Evolutionary conservation across 2,329 filamentous ascomycete genomes (phyloP).

Genomic region (Graphilbum fragrans): DNA sequence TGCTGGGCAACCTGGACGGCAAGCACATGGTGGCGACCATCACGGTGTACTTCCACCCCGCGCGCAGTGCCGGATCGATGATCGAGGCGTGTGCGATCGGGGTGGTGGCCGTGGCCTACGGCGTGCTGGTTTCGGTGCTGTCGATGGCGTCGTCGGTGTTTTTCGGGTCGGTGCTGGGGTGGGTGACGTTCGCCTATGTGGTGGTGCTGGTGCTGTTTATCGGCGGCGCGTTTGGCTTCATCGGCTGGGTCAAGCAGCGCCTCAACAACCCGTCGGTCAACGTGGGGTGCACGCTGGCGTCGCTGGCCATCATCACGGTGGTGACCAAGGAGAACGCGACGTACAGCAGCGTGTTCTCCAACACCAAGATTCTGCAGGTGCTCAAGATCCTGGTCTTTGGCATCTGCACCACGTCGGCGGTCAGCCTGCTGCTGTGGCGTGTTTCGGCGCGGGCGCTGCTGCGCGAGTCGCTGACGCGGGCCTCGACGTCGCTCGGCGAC

Average conservation of each 20-base stretch:
- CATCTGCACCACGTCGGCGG: constrained; percentile 55
- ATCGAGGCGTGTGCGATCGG: constrained; percentile 71
- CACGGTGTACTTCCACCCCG: constrained; percentile 90
- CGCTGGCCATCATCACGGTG: constrained; percentile 78
- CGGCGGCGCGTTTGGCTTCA: constrained; percentile 73
- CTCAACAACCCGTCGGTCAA: constrained; percentile 71
- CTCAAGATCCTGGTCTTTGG: constrained; percentile 77
- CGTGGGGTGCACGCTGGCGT: constrained; percentile 73
- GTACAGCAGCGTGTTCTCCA: constrained; percentile 68
- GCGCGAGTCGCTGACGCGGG: constrained; percentile 59
- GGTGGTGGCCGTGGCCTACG: constrained; percentile 66
- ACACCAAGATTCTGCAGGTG: constrained; percentile 70
- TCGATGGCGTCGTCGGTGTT: constrained; percentile 84
- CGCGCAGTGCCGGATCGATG: constrained; percentile 79
- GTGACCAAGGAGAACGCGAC: constrained; percentile 86
- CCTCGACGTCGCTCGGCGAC: constrained; percentile 64
- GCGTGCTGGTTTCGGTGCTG: constrained; percentile 60
- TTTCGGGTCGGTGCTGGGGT: constrained; percentile 54
- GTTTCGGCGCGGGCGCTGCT: constrained; percentile 64
- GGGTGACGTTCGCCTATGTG: constrained; percentile 61
- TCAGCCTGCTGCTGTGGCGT: constrained; percentile 69
- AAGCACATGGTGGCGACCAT: constrained; percentile 92
- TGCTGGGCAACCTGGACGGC: constrained; percentile 74
- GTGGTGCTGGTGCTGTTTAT: constrained; percentile 75
- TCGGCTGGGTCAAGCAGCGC: constrained; percentile 78